phyloP scores from a whole-genome alignment of 1,284 basidiomycete species.

The Ustilago bromivora region DNA sequence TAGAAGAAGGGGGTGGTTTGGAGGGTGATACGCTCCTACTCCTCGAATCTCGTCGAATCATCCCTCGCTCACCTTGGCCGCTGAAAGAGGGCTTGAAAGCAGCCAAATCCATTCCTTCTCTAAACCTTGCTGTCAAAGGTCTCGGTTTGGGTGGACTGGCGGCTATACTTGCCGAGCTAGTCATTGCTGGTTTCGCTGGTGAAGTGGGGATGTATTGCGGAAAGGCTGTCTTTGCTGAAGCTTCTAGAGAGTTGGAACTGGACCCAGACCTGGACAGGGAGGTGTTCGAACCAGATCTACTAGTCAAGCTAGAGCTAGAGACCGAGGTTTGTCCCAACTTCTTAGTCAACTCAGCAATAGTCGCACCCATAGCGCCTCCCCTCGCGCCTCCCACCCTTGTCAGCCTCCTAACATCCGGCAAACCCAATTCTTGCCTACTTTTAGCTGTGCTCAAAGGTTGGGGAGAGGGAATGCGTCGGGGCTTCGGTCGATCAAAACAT shows the following conservation, averaged over 20 bases:
- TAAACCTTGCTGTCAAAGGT: conserved; percentile 55
- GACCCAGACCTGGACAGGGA: conserved; percentile 9
- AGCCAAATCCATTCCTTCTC: conserved; percentile 48
- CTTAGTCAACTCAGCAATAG: conserved; percentile 59
- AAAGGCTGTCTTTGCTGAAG: conserved; percentile 6
- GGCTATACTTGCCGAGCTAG: conserved; percentile 31
- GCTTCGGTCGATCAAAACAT: conserved; percentile 49
- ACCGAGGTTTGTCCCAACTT: conserved; percentile 38
- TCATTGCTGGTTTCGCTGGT: conserved; percentile 11
- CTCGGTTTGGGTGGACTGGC: conserved; percentile 52
- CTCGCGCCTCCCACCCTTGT: conserved; percentile 18
- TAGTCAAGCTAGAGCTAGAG: conserved; percentile 1
- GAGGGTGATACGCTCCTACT: conserved; percentile 54
- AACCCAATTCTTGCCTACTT: neutral
- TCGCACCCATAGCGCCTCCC: conserved; percentile 50
- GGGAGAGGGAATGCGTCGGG: neutral
- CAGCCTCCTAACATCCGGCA: conserved; percentile 25
- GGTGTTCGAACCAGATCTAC: conserved; percentile 12
- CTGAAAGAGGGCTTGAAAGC: conserved; percentile 46
- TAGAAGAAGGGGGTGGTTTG: conserved; percentile 20
- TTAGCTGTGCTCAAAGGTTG: neutral
- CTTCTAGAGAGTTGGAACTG: conserved; percentile 5
- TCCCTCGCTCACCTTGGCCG: conserved; percentile 8
- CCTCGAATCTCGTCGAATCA: conserved; percentile 38
- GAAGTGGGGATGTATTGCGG: conserved; percentile 22